Conservation (phyloP, 1,139 yeast genomes). For the Pichia terricola region DNA sequence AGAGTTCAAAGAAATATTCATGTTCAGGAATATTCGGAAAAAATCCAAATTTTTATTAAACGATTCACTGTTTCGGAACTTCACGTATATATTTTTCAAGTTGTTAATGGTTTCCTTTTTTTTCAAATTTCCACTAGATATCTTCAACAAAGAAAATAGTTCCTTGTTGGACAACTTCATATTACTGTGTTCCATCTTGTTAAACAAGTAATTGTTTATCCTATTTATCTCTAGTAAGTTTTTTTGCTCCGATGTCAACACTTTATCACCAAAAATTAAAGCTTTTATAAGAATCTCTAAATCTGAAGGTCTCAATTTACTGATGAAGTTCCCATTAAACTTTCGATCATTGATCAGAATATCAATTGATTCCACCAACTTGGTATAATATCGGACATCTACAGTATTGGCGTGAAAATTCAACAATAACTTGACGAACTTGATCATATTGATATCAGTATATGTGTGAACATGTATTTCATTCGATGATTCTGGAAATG, state of each 20-base stretch:
- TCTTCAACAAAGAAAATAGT: slow-evolving; percentile 6
- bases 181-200: slow-evolving; percentile 2
- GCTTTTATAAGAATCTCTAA: slow-evolving; percentile 6
- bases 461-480: slow-evolving; percentile 8
- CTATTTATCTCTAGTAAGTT: slow-evolving; percentile 1
- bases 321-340: slow-evolving; percentile 1
- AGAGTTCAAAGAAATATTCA: slow-evolving; percentile 1
- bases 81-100: slow-evolving; percentile 3
- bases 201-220: neutral
- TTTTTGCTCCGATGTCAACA: neutral
- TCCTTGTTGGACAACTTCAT: slow-evolving; percentile 9
- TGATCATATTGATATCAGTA: slow-evolving; percentile 1
- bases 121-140: slow-evolving; percentile 1
- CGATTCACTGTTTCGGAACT: slow-evolving; percentile 3
- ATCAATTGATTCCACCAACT: too few species aligned
- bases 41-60: slow-evolving; percentile 7
- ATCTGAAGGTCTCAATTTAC: slow-evolving; percentile 8
- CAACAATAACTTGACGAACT: slow-evolving; percentile 5
- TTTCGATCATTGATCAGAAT: too few species aligned
- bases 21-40: slow-evolving; percentile 4
- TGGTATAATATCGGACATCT: too few species aligned
- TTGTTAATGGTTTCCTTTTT: neutral
- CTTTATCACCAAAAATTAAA: slow-evolving; percentile 4
- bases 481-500: neutral
- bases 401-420: too few species aligned